Percentiles rank a stretch among this genome's conserved stretches.
Conservation (phyloP, 345 rosid species). For the Garcia nutans region DNA sequence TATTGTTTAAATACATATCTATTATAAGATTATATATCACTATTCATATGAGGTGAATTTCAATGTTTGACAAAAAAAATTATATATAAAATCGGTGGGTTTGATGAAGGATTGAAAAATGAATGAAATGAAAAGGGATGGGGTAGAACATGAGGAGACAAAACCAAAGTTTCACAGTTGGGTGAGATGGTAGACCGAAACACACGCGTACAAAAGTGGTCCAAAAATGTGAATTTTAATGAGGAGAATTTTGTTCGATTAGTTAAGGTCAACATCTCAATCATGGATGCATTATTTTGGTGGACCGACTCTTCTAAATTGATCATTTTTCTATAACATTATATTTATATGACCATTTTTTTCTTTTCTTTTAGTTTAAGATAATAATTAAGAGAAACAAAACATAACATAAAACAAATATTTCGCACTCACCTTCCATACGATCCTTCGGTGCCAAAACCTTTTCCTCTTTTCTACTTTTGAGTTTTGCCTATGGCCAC, state of each 20-base stretch:
- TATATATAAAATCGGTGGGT: too few relatives aligned
- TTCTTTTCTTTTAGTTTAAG: neutral
- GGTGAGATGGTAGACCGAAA: slow-evolving; percentile 39
- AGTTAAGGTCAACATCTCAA: slow-evolving; percentile 58
- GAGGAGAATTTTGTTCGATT: slow-evolving; percentile 38
- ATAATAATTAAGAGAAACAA: neutral
- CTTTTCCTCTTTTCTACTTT: slow-evolving; percentile 19
- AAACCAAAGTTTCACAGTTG: slow-evolving; percentile 29
- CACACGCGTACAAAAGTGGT: slow-evolving; percentile 56
- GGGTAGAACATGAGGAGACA: neutral
- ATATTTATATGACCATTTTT: neutral
- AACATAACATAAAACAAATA: slow-evolving; percentile 36
- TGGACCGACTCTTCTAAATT: slow-evolving; percentile 36
- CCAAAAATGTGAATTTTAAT: slow-evolving; percentile 7
- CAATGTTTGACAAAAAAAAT: too few relatives aligned
- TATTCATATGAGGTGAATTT: too few relatives aligned
- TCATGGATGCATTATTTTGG: slow-evolving; percentile 59
- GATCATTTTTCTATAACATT: neutral
- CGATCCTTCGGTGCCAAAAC: slow-evolving; percentile 17
- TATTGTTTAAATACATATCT: too few relatives aligned
- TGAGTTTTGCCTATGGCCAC: slow-evolving; percentile 35
- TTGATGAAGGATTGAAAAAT: neutral
- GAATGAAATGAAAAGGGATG: neutral
- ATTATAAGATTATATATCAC: too few relatives aligned
- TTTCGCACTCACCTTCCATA: slow-evolving; percentile 29